phyloP scores from a whole-genome alignment of 2,329 filamentous ascomycete genomes.

The Pseudocercospora fuligena region DNA sequence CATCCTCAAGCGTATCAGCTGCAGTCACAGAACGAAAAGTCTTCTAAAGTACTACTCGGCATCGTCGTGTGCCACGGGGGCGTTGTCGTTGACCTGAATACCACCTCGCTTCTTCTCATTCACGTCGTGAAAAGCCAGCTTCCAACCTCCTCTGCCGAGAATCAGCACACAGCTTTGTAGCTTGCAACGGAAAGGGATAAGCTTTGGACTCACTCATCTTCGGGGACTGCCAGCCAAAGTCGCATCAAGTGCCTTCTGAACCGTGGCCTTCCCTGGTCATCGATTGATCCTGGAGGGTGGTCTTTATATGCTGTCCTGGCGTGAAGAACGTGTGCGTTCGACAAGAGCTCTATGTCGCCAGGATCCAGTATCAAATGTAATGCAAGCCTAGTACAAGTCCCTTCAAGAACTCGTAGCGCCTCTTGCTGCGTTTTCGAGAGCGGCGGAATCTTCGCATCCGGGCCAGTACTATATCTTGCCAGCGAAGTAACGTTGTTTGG shows the following conservation, averaged over 20 bases:
- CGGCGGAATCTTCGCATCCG: conserved; percentile 64
- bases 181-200: too few species aligned
- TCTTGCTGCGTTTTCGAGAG: conserved; percentile 70
- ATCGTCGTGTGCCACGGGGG: too few species aligned
- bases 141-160: conserved; percentile 91
- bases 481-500: conserved; percentile 85
- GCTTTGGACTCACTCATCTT: too few species aligned
- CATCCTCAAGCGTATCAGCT: too few species aligned
- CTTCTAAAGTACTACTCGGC: too few species aligned
- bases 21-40: too few species aligned
- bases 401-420: conserved; percentile 72
- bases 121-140: conserved; percentile 78
- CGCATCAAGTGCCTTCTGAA: conserved; percentile 80
- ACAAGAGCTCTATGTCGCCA: conserved; percentile 85
- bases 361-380: conserved; percentile 86
- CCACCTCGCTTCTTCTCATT: conserved; percentile 85
- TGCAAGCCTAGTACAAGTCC: conserved; percentile 71
- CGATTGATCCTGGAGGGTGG: conserved; percentile 56
- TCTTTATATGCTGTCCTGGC: conserved; percentile 81
- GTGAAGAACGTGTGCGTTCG: conserved; percentile 79
- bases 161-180: too few species aligned
- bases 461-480: conserved; percentile 68
- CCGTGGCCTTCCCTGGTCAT: conserved; percentile 50
- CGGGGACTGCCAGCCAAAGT: conserved; percentile 80
- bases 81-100: conserved; percentile 81